Base-by-base conservation (phyloP, 2,329 filamentous ascomycete species). In the Colletotrichum sp. region DNA sequence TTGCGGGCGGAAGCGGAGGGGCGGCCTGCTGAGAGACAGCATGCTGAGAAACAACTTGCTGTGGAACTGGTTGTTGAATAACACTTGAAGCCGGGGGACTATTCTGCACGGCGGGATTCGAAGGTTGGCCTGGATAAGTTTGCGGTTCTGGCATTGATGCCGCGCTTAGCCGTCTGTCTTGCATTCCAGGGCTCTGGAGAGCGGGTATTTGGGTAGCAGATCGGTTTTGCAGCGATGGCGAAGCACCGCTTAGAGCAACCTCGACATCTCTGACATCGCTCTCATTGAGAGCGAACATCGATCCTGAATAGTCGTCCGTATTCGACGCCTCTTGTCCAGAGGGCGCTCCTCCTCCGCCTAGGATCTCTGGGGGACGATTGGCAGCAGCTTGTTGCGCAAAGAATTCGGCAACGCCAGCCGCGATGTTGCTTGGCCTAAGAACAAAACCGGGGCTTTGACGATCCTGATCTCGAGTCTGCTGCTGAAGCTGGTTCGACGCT, bases 381-480 rank as follows among this genome's bases (percentile, higher is more conserved):
- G 44, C n/a, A 52, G 44, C 44, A 52, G 44, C 44, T 24, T 52
- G 44, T 26, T 48, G 34, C 26, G 34, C 32, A 24, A 24, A 39
- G 26, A 36, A 24, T 16, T 30, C 28, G 13, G 24, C 30, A 30
- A 24, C 18, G 22, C 22, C 60, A 26, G 26, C 39, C 15, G 24
- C 24, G 10, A 18, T 39, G 62, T 18, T n/a, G 24, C 2, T 16
- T n/a, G 6, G n/a, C 59, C 16, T 32, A 9, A 63, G 59, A 32
- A 22, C 18, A 26, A 22, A 18, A 16, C 18, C 39, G 44, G 16
- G 22, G 10, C 32, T 32, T 24, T 9, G 12, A 34, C 44, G 10
- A 59, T 55, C 34, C 32, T 57, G 73, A 8, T 36, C n/a, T 24
- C 55, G 68, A 28, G 13, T 79, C 75, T 90, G 90, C 3, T 88